Evolutionary conservation across 768 basidiomycete genomes (phyloP).

Genomic region (Lactifluus pinguis): DNA sequence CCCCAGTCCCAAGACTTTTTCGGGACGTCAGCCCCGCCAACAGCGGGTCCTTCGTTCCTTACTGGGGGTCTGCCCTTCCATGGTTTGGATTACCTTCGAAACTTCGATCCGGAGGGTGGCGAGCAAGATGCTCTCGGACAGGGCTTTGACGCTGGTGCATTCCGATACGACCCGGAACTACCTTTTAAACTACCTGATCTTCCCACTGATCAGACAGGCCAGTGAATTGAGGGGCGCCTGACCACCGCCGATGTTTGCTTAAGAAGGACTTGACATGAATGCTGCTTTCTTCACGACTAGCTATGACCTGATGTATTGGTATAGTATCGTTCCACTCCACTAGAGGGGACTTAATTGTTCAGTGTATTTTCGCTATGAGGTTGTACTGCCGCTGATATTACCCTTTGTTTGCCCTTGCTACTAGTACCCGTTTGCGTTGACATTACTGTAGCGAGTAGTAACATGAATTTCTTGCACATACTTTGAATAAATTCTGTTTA

Average conservation of each 20-base stretch:
- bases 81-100: constrained; percentile 76
- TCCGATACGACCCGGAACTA: constrained; percentile 69
- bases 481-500: neutral
- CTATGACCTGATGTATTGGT: constrained; percentile 11
- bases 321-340: constrained; percentile 13
- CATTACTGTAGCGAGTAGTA: neutral
- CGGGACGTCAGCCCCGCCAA: constrained; percentile 33
- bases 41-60: constrained; percentile 56
- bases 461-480: neutral
- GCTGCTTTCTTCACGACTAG: neutral
- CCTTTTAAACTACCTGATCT: constrained; percentile 50
- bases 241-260: neutral
- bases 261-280: neutral
- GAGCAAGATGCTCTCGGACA: constrained; percentile 41
- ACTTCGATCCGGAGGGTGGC: constrained; percentile 46
- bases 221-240: neutral
- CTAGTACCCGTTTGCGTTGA: neutral
- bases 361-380: constrained; percentile 1
- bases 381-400: constrained; percentile 2
- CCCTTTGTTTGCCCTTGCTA: neutral
- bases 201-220: neutral
- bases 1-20: constrained; percentile 26
- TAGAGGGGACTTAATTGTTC: constrained; percentile 8
- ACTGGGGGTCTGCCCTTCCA: constrained; percentile 74
- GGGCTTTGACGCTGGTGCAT: constrained; percentile 64